Evolutionary conservation across 148 eudicot genomes (phyloP).

Genomic region (Mesembryanthemum crystallinum): DNA sequence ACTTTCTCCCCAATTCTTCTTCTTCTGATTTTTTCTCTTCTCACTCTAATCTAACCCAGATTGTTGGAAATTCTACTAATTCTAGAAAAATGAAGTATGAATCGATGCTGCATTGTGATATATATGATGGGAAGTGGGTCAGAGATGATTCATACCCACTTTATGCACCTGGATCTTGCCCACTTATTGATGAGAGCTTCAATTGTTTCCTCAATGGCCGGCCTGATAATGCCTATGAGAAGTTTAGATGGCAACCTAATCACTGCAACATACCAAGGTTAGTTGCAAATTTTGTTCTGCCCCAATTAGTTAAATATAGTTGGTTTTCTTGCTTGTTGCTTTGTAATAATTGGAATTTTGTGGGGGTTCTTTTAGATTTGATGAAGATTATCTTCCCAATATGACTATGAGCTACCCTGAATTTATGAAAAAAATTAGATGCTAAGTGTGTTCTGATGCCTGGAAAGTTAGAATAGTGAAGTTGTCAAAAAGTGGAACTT

Average conservation of each 20-base stretch:
- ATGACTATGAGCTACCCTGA: too few relatives aligned
- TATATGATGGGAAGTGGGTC: constrained; percentile 73
- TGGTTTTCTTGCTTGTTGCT: background rate
- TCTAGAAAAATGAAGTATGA: constrained; percentile 13
- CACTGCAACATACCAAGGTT: constrained; percentile 67
- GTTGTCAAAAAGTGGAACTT: too few relatives aligned
- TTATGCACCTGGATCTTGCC: constrained; percentile 62
- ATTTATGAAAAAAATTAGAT: too few relatives aligned
- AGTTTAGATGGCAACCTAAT: constrained; percentile 70
- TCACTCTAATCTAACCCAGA: background rate
- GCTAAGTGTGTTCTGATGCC: too few relatives aligned
- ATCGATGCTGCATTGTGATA: constrained; percentile 41
- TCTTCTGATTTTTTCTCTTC: background rate
- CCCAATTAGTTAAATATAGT: background rate
- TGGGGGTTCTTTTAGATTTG: too few relatives aligned
- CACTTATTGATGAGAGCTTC: constrained; percentile 57
- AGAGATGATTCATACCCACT: constrained; percentile 56
- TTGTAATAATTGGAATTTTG: too few relatives aligned
- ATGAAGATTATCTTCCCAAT: too few relatives aligned
- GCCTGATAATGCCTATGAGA: constrained; percentile 54
- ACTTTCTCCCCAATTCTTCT: constrained; percentile 32
- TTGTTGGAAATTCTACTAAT: background rate
- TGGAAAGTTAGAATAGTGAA: too few relatives aligned
- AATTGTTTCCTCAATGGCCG: constrained; percentile 56
- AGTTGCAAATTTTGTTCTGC: background rate